phyloP scores from a whole-genome alignment of 176 grass and related monocot species.

The Dendrocalamus sinicus region DNA sequence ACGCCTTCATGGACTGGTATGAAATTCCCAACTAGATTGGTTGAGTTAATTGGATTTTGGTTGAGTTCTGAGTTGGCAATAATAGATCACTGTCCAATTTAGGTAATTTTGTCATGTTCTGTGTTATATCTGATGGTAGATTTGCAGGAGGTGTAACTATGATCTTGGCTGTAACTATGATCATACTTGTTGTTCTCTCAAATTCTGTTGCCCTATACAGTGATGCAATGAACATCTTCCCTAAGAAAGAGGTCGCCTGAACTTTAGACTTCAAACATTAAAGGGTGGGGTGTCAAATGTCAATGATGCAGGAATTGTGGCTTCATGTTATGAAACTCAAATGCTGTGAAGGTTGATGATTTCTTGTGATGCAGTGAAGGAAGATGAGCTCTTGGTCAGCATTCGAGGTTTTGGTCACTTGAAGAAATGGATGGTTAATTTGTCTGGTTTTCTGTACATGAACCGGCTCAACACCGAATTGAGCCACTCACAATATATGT shows the following conservation, averaged over 20 bases:
- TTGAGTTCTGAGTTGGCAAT: slow-evolving; percentile 16
- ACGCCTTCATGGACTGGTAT: neutral
- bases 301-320: slow-evolving; percentile 6
- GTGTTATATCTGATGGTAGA: neutral
- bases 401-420: slow-evolving; percentile 6
- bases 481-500: slow-evolving; percentile 42
- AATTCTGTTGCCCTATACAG: slow-evolving; percentile 87
- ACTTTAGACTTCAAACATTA: slow-evolving; percentile 24
- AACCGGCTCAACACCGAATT: slow-evolving; percentile 38
- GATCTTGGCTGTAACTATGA: slow-evolving; percentile 81
- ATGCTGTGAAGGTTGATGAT: slow-evolving; percentile 28
- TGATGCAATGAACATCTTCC: slow-evolving; percentile 60
- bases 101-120: slow-evolving; percentile 3
- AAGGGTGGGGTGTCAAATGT: neutral
- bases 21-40: neutral
- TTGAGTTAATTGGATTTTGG: slow-evolving; percentile 28
- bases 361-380: slow-evolving; percentile 12
- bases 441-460: neutral
- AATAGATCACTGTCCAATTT: neutral
- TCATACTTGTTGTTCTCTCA: slow-evolving; percentile 71
- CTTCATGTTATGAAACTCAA: slow-evolving; percentile 1
- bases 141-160: slow-evolving; percentile 24
- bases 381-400: slow-evolving; percentile 27
- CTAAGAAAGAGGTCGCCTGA: slow-evolving; percentile 65
- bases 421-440: slow-evolving; percentile 23